These are phyloP conservation scores for Mortierella claussenii DNA, from an alignment of 192 early-diverging fungal species.

Conservation along the genomic window DNA sequence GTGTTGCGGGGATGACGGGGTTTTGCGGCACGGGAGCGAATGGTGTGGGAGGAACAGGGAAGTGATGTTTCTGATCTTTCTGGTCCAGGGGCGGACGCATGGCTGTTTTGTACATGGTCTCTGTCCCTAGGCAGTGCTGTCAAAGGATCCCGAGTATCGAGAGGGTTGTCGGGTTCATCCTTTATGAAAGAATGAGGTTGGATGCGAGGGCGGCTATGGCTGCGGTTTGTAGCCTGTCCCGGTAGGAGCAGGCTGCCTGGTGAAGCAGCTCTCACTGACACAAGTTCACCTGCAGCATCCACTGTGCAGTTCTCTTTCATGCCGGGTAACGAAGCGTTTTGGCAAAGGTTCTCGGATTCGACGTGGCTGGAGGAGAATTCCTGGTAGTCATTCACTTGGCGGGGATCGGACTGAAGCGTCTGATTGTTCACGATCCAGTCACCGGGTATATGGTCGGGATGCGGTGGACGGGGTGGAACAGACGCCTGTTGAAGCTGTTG, in stretches of 20 bases:
- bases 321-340: neutral
- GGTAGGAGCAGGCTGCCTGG: constrained; percentile 10
- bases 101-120: no score
- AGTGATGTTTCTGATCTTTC: no score
- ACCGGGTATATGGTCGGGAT: neutral
- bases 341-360: neutral
- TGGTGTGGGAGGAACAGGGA: constrained; percentile 2
- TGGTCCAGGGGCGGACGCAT: no score
- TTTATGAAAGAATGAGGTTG: constrained; percentile 14
- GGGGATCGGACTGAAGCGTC: constrained; percentile 6
- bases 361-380: neutral
- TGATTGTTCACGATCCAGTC: constrained; percentile 25
- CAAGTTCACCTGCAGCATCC: neutral
- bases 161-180: neutral
- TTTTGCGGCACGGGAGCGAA: neutral
- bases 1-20: neutral
- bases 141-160: no score
- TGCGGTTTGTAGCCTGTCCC: constrained; percentile 4
- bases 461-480: neutral
- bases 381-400: neutral
- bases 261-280: constrained; percentile 1
- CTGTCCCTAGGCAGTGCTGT: no score
- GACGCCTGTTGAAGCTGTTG: constrained; percentile 5
- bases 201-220: constrained; percentile 18
- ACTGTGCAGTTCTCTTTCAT: neutral